Conservation (phyloP, 2,329 filamentous ascomycete species). For the Aspergillus viridinutans region DNA sequence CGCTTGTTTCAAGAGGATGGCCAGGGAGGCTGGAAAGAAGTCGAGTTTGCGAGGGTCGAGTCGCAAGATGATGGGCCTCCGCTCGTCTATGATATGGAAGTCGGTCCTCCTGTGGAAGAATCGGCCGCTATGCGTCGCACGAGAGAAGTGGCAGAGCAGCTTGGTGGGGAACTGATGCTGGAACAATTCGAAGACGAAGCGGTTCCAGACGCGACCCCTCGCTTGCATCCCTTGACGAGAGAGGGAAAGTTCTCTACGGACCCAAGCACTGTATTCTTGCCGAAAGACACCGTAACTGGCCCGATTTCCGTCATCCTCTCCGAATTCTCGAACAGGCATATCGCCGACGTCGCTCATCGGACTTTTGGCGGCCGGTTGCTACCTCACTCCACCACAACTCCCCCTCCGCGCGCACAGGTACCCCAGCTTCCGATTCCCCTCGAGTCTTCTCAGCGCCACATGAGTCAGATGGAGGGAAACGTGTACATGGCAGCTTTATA, state of each 20-base stretch:
- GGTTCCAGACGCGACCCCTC: slow-evolving; percentile 41
- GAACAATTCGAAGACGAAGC: slow-evolving; percentile 43
- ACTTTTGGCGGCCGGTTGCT: slow-evolving; percentile 73
- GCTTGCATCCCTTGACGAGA: slow-evolving; percentile 70
- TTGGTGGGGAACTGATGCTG: slow-evolving; percentile 39
- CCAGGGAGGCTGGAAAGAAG: slow-evolving; percentile 35
- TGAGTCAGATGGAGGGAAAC: slow-evolving; percentile 60
- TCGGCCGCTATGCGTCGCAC: slow-evolving; percentile 30
- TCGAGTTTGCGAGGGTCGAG: slow-evolving; percentile 21
- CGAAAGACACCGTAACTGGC: slow-evolving; percentile 62
- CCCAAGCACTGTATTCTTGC: slow-evolving; percentile 71
- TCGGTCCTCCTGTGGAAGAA: slow-evolving; percentile 21
- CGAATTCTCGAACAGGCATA: slow-evolving; percentile 67
- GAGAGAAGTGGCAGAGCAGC: slow-evolving; percentile 36
- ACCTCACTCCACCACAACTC: slow-evolving; percentile 72
- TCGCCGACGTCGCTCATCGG: slow-evolving; percentile 66
- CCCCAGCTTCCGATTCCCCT: slow-evolving; percentile 57
- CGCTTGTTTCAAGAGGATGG: slow-evolving; percentile 37
- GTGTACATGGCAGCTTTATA: slow-evolving; percentile 56
- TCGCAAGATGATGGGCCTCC: slow-evolving; percentile 18
- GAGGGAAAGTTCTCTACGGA: slow-evolving; percentile 70
- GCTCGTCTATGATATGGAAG: slow-evolving; percentile 30
- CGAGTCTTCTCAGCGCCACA: slow-evolving; percentile 51
- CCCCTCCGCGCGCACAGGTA: slow-evolving; percentile 46
- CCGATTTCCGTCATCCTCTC: slow-evolving; percentile 68